Percentiles rank a stretch among this genome's conserved stretches.
These are phyloP conservation scores for Hortiboletus flavorubellus DNA, from an alignment of 768 basidiomycete genomes.

Conservation along the genomic window DNA sequence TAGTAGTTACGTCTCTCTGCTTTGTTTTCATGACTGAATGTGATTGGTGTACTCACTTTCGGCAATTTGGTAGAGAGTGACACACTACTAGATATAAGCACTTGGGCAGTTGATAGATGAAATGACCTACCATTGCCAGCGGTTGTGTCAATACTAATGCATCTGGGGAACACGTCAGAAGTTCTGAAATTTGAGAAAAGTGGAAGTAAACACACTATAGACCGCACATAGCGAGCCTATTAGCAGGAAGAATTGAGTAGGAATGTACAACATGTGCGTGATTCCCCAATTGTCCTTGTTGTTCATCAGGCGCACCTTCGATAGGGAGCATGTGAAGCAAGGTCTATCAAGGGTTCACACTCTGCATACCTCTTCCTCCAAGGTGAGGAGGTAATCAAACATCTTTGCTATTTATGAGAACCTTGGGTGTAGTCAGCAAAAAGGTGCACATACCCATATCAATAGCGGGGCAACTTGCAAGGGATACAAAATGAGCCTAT, in stretches of 20 bases:
- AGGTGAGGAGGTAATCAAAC: constrained; percentile 11
- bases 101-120: background rate
- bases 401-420: background rate
- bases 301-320: constrained; percentile 5
- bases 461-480: constrained; percentile 12
- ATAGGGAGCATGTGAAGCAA: background rate
- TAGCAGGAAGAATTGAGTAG: constrained; percentile 8
- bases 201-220: constrained; percentile 1
- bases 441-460: constrained; percentile 3
- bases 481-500: background rate
- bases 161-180: background rate
- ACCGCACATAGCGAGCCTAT: constrained; percentile 1
- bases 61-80: constrained; percentile 5
- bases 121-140: background rate
- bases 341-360: too few species aligned
- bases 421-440: background rate
- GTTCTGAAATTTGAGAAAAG: background rate
- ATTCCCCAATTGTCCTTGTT: constrained; percentile 2
- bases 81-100: constrained; percentile 1
- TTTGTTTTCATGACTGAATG: background rate
- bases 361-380: constrained; percentile 10
- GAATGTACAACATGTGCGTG: constrained; percentile 10
- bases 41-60: constrained; percentile 5
- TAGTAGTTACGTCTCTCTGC: background rate
- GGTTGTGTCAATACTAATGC: background rate